Base-by-base conservation (phyloP, 202 grass and related monocot genomes). In the Elaeis oleifera region DNA sequence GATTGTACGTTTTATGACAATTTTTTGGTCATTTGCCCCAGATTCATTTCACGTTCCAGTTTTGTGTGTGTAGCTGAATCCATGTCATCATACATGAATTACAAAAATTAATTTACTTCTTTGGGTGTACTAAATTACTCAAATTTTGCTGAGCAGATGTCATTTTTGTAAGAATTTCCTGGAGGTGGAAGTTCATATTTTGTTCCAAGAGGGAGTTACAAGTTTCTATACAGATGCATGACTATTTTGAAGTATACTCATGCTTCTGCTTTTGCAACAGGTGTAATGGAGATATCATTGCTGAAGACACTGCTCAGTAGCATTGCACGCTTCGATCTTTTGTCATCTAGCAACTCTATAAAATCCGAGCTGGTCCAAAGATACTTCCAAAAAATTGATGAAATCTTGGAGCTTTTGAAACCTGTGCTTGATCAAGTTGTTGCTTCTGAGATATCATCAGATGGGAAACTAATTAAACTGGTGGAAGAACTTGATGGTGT, bases 401-500 rank as follows among this genome's bases (percentile, higher is more conserved):
- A 79, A 56, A 51, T 83, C 58, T 56, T 90, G 19, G 68, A 69
- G 71, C 50, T 68, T 60, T 54, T 75, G 27, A 85, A 77, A 75
- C 61, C 60, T 56, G 56, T 74, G 51, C 58, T 85, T 26, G 61
- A 80, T 48, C 54, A 63, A 72, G 16, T 67, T 60, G 63, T n/a
- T 39, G 26, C 54, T 16, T 49, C 64, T 58, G 71, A 80, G 17
- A 77, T 85, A 31, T 80, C 61, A 67, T 65, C 68, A 61, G 87
- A 75, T 83, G 79, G 68, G 69, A 76, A 82, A 51, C 65, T 80
- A 56, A 58, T 49, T 1, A 57, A 75, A 54, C 32, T 58, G 23
- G 23, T 74, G 20, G 39, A 58, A 66, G 82, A 88, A 53, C 82
- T 99, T 59, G 68, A 84, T 74, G 81, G 63, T 73, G 79, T 74